These are phyloP conservation scores for Nymphaea thermarum DNA, from an alignment of 164 flowering plant species.

Conservation along the genomic window DNA sequence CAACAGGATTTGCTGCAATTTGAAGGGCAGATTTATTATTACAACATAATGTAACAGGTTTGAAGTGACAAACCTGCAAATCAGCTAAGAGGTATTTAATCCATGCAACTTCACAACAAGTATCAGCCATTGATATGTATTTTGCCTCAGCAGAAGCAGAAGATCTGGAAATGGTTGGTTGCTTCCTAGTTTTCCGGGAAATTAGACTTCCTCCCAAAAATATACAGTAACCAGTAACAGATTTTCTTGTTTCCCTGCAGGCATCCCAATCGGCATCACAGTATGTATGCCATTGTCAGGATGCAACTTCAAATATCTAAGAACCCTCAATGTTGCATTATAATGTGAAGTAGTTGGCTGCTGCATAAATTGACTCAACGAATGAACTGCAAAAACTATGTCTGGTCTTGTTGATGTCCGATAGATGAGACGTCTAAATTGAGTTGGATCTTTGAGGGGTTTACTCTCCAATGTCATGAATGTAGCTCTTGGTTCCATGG, in stretches of 20 bases:
- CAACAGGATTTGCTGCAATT: neutral
- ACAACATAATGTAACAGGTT: neutral
- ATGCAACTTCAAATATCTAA: neutral
- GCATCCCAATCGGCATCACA: neutral
- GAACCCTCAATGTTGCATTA: no score
- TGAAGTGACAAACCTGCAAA: neutral
- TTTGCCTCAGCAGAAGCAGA: conserved; percentile 1
- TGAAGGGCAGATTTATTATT: neutral
- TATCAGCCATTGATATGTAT: neutral
- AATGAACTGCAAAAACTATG: neutral
- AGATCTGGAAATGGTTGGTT: neutral
- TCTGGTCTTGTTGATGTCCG: neutral
- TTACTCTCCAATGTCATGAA: neutral
- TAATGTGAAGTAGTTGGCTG: neutral
- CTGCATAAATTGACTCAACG: neutral
- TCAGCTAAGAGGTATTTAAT: neutral
- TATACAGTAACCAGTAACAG: neutral
- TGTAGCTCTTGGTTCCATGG: neutral
- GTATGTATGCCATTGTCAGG: neutral
- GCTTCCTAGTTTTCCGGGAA: neutral
- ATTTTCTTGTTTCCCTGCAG: neutral
- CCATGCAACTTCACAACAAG: neutral
- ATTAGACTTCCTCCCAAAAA: neutral
- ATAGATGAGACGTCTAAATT: no score
- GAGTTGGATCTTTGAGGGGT: neutral